Percentiles rank a stretch among this genome's conserved stretches.
These are phyloP conservation scores for Aegilops bicornis DNA, from an alignment of 176 grass and related monocot genomes.

Conservation along the genomic window DNA sequence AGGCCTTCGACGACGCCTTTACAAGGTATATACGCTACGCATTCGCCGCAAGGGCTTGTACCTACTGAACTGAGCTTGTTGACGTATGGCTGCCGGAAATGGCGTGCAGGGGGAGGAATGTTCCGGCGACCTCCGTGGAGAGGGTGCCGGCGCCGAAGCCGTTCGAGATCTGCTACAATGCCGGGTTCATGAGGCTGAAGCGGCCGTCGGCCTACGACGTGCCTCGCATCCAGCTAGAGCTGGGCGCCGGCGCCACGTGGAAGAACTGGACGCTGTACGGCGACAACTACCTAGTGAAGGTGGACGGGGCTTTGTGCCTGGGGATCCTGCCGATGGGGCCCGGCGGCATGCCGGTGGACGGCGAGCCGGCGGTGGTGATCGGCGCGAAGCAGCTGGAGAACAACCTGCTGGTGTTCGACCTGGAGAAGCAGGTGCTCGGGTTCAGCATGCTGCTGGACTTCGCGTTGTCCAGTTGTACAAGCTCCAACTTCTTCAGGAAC, in stretches of 20 bases:
- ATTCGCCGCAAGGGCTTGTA: too few relatives aligned
- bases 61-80: too few relatives aligned
- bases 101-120: neutral
- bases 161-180: slow-evolving; percentile 57
- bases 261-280: slow-evolving; percentile 51
- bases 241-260: slow-evolving; percentile 26
- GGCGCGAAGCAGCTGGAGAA: slow-evolving; percentile 72
- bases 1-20: slow-evolving; percentile 34
- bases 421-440: slow-evolving; percentile 28
- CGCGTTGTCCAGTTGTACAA: neutral
- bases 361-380: slow-evolving; percentile 35
- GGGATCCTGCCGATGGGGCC: slow-evolving; percentile 49
- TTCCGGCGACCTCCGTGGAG: too few relatives aligned
- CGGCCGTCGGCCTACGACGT: slow-evolving; percentile 39
- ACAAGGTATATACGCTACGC: neutral
- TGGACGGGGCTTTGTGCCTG: slow-evolving; percentile 9
- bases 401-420: slow-evolving; percentile 60
- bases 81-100: too few relatives aligned
- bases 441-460: slow-evolving; percentile 40
- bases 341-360: slow-evolving; percentile 19
- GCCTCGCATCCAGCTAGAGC: slow-evolving; percentile 39
- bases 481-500: too few relatives aligned
- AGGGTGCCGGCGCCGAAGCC: neutral
- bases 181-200: slow-evolving; percentile 26
- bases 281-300: slow-evolving; percentile 47